Evolutionary conservation across 2,329 filamentous ascomycete genomes (phyloP).

Genomic region (Fusarium piperis): DNA sequence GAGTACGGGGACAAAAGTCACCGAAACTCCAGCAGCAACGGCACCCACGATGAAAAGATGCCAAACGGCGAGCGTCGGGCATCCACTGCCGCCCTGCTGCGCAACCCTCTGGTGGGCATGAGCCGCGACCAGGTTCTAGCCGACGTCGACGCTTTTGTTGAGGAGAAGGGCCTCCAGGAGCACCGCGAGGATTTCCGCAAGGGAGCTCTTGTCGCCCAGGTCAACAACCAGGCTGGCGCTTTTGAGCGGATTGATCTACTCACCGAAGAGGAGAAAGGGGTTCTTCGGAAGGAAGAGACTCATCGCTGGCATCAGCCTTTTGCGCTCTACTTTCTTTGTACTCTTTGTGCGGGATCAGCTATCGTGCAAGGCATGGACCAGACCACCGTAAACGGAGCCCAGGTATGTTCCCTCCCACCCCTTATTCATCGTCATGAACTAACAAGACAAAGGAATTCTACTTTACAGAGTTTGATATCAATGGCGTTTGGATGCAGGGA

Average conservation of each 20-base stretch:
- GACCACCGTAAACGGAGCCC: conserved; percentile 71
- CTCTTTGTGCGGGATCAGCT: conserved; percentile 53
- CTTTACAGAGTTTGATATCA: conserved; percentile 44
- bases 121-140: conserved; percentile 43
- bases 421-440: background rate
- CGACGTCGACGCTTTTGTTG: conserved; percentile 51
- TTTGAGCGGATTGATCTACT: conserved; percentile 44
- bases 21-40: conserved; percentile 35
- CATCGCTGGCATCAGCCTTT: conserved; percentile 48
- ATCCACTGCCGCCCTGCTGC: conserved; percentile 42
- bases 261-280: conserved; percentile 42
- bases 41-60: conserved; percentile 30
- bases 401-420: conserved; percentile 55
- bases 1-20: conserved; percentile 17
- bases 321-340: conserved; percentile 49
- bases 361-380: conserved; percentile 75
- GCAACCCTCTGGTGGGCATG: conserved; percentile 46
- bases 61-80: conserved; percentile 9
- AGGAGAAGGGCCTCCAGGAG: conserved; percentile 46
- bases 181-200: conserved; percentile 58
- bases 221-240: conserved; percentile 47
- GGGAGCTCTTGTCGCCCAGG: conserved; percentile 62
- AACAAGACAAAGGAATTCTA: conserved; percentile 45
- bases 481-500: conserved; percentile 59
- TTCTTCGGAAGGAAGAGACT: conserved; percentile 42